These are phyloP conservation scores for Aurantiochytrium sp. DNA, from an alignment of 108 stramenopile species.

Conservation along the genomic window DNA sequence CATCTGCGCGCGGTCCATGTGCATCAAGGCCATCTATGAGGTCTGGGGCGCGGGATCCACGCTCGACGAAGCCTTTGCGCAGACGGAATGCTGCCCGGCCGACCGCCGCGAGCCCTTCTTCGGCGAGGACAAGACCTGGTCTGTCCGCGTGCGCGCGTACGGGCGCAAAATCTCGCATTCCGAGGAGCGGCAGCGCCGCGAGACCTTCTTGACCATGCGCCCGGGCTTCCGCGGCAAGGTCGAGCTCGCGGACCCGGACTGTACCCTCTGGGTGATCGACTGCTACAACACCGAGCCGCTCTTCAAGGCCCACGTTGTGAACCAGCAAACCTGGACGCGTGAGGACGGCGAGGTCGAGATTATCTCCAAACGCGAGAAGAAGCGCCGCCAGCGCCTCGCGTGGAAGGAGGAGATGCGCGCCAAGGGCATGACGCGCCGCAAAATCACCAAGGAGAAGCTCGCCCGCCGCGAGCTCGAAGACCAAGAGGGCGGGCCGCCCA, in stretches of 20 bases:
- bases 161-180: background rate
- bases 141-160: background rate
- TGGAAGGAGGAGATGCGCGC: background rate
- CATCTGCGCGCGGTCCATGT: background rate
- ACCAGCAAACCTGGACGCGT: background rate
- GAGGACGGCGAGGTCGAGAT: background rate
- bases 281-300: background rate
- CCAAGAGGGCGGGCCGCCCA: background rate
- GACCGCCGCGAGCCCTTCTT: background rate
- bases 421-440: background rate
- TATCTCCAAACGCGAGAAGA: background rate
- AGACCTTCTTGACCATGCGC: background rate
- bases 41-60: background rate
- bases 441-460: background rate
- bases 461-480: background rate
- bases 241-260: background rate
- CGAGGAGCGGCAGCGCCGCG: background rate
- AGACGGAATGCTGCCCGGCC: background rate
- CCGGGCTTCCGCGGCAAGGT: background rate
- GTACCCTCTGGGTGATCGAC: background rate
- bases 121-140: background rate
- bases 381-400: background rate
- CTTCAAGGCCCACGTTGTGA: background rate
- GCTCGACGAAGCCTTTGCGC: background rate
- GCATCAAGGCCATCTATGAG: constrained; percentile 27